These are phyloP conservation scores for Penicillium thymicola DNA, from an alignment of 2,329 filamentous ascomycete species.

Conservation along the genomic window DNA sequence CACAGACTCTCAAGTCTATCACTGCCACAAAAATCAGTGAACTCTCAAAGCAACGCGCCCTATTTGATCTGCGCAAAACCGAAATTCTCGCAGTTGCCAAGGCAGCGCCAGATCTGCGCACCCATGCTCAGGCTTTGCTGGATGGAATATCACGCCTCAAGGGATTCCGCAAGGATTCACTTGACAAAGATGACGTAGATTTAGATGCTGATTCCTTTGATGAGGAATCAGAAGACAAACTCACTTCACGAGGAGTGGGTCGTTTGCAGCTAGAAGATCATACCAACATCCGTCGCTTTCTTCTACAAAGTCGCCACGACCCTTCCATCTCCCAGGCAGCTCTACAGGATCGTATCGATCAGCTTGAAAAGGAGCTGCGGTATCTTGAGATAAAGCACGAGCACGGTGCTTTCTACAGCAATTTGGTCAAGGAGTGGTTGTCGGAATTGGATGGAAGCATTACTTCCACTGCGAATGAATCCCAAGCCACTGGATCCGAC, in stretches of 20 bases:
- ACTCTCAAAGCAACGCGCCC: slow-evolving; percentile 50
- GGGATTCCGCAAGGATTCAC: slow-evolving; percentile 35
- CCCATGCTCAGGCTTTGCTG: slow-evolving; percentile 34
- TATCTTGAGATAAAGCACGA: slow-evolving; percentile 54
- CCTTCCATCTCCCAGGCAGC: slow-evolving; percentile 50
- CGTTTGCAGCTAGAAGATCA: slow-evolving; percentile 26
- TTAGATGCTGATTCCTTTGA: slow-evolving; percentile 14
- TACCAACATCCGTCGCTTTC: slow-evolving; percentile 50
- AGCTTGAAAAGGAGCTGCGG: slow-evolving; percentile 48
- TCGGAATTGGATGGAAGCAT: slow-evolving; percentile 31
- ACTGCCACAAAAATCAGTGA: slow-evolving; percentile 58
- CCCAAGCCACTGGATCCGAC: slow-evolving; percentile 26
- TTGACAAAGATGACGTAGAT: slow-evolving; percentile 35
- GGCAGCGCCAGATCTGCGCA: slow-evolving; percentile 27
- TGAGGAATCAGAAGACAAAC: slow-evolving; percentile 16
- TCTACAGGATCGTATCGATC: slow-evolving; percentile 47
- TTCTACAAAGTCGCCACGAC: slow-evolving; percentile 54
- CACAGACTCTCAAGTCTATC: slow-evolving; percentile 54
- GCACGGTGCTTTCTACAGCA: slow-evolving; percentile 56
- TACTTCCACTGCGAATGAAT: slow-evolving; percentile 12
- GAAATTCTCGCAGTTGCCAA: slow-evolving; percentile 39
- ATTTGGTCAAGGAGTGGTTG: slow-evolving; percentile 56
- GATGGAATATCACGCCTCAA: slow-evolving; percentile 39
- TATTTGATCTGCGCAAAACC: slow-evolving; percentile 50
- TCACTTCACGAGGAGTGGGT: slow-evolving; percentile 27